phyloP scores from a whole-genome alignment of 306 rosid genomes.

The Vicia faba region DNA sequence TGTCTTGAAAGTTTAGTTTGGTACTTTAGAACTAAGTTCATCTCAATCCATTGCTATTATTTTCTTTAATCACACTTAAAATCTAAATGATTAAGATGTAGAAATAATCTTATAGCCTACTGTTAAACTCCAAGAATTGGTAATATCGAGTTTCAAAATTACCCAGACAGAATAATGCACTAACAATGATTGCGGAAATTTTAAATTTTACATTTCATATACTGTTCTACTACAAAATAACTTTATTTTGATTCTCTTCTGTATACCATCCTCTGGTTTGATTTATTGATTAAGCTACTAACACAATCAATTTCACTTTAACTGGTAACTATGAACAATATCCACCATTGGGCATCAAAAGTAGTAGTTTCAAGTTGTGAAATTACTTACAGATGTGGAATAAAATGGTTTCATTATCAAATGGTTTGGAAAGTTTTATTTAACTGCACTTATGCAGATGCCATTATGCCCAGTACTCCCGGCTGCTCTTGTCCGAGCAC shows the following conservation, averaged over 20 bases:
- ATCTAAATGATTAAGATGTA: not conserved
- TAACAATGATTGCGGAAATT: not conserved
- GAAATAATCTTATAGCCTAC: slow-evolving; percentile 26
- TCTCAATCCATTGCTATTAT: slow-evolving; percentile 22
- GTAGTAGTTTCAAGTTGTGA: not conserved
- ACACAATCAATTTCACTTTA: not conserved
- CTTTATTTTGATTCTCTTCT: not conserved
- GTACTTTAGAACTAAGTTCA: slow-evolving; percentile 21
- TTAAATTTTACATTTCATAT: slow-evolving; percentile 5
- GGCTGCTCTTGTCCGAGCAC: slow-evolving; percentile 16
- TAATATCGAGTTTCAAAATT: slow-evolving; percentile 1
- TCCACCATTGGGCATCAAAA: not conserved
- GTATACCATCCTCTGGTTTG: slow-evolving; percentile 6
- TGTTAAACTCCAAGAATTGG: not conserved
- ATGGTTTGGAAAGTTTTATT: slow-evolving; percentile 24
- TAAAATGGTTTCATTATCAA: slow-evolving; percentile 13
- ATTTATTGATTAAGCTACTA: slow-evolving; percentile 14
- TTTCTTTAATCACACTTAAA: slow-evolving; percentile 9
- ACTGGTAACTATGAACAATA: not conserved
- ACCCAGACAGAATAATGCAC: slow-evolving; percentile 5
- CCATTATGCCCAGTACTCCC: not conserved
- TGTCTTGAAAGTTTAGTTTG: slow-evolving; percentile 24
- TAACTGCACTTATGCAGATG: slow-evolving; percentile 13
- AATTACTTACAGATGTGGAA: too few relatives aligned
- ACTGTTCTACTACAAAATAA: not conserved